Conservation (phyloP, 2,329 filamentous ascomycete genomes). For the Nothomitra cinnamomea region DNA sequence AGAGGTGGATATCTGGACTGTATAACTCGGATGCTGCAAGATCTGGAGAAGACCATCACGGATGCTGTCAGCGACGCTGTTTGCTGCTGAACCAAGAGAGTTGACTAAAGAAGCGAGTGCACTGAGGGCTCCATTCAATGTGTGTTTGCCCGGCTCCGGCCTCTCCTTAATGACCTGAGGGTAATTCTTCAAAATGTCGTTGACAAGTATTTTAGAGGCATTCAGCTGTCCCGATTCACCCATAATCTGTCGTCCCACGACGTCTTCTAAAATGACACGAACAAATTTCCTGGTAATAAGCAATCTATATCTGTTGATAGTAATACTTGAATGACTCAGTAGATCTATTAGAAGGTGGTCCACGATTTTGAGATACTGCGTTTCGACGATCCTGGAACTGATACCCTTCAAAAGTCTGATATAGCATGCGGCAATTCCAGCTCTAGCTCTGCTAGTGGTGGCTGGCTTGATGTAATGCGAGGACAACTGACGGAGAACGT, state of each 20-base stretch:
- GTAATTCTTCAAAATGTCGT: conserved; percentile 84
- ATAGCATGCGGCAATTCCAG: conserved; percentile 77
- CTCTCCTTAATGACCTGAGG: conserved; percentile 77
- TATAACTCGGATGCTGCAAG: conserved; percentile 87
- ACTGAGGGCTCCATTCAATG: conserved; percentile 60
- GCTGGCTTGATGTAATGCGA: conserved; percentile 62
- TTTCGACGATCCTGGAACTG: conserved; percentile 68
- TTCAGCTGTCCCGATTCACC: conserved; percentile 79
- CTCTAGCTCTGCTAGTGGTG: conserved; percentile 64
- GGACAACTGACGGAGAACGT: conserved; percentile 65
- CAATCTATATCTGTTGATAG: conserved; percentile 73
- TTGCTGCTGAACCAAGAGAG: conserved; percentile 67
- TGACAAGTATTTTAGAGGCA: conserved; percentile 66
- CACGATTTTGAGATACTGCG: conserved; percentile 64
- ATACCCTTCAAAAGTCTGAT: conserved; percentile 61
- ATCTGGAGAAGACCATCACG: conserved; percentile 80
- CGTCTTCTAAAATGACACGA: conserved; percentile 65
- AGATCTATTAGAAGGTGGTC: conserved; percentile 68
- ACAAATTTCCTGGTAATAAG: conserved; percentile 74
- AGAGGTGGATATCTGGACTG: conserved; percentile 80
- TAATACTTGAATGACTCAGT: conserved; percentile 56
- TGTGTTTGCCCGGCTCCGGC: conserved; percentile 75
- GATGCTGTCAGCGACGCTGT: conserved; percentile 62
- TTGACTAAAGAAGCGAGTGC: conserved; percentile 63
- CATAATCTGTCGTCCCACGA: conserved; percentile 64